These are phyloP conservation scores for Echium plantagineum DNA, from an alignment of 257 asterid genomes.

Conservation along the genomic window DNA sequence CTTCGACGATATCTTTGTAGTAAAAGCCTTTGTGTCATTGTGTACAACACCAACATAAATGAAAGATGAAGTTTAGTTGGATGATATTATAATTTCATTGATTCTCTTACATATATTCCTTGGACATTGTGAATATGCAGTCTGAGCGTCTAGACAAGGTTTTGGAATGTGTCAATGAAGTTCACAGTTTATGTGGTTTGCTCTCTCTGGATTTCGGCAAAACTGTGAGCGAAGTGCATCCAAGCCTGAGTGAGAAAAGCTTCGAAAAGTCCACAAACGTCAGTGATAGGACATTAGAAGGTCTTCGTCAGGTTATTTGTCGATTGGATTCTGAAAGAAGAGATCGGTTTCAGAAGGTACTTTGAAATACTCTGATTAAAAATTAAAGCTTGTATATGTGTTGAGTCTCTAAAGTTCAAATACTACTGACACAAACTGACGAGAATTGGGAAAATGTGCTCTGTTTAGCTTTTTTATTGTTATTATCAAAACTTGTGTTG, in stretches of 20 bases:
- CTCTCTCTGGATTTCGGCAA: constrained; percentile 70
- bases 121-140: constrained; percentile 29
- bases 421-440: too few species aligned
- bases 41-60: too few species aligned
- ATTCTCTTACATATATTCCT: not conserved
- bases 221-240: constrained; percentile 73
- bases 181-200: constrained; percentile 68
- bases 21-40: too few species aligned
- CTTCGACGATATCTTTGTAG: not conserved
- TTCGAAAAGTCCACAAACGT: constrained; percentile 61
- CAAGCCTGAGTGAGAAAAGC: constrained; percentile 61
- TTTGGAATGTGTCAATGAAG: constrained; percentile 69
- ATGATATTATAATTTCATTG: not conserved
- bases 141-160: constrained; percentile 76
- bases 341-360: constrained; percentile 77
- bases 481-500: too few species aligned
- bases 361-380: not conserved
- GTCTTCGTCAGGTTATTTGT: constrained; percentile 57
- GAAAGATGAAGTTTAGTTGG: not conserved
- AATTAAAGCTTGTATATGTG: too few species aligned
- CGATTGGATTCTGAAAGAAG: constrained; percentile 63
- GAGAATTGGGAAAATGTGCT: too few species aligned
- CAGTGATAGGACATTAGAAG: constrained; percentile 67
- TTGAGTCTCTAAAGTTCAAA: too few species aligned
- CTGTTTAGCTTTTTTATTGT: too few species aligned